Evolutionary conservation across 768 basidiomycete species (phyloP), one percentile per base, ranked within the genome.

Genomic region (Boletus insuetus): DNA sequence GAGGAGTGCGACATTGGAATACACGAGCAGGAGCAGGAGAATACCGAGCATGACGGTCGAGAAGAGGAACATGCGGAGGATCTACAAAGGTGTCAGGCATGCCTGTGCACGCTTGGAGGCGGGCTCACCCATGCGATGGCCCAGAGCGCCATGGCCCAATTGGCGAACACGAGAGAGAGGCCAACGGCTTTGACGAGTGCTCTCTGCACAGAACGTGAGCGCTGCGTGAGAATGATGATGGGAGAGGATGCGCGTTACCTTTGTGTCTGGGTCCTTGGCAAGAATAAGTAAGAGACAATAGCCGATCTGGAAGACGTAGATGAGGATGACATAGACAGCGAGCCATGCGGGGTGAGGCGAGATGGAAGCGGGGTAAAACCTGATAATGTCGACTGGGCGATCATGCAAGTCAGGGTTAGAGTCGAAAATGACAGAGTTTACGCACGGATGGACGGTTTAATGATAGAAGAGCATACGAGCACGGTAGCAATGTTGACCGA

Each of bases 101-200:
- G 13, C 9, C 1, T 2, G 43, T 1, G 6, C 6, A 20, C 1
- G 2, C 1, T 2, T 14, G 0, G 8, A 14, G 11, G 4, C 3
- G 6, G 7, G 2, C 42, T 43, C 59, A 89, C 87, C 82, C 87
- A 94, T 58, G 84, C 75, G 24, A 94, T 79, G 0, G 88, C 86
- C 89, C 91, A 94, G 0, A 80, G 65, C 0, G 86, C 91, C 83
- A 90, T 86, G 4, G 86, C 61, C 81, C 89, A 87, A 59, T 96
- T 94, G 3, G 90, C 79, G 17, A 87, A 65, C 3, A 92, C 87
- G 41, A 95, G 79, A 7, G 85, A 79, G 3, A 87, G 64, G 0
- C 91, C 94, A n/a, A 94, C 88, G 11, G 85, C 93, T 64, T 90
- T 85, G 3, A 87, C 79, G 3, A 93, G 68, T 0, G 89, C 81